Evolutionary conservation across 345 rosid genomes (phyloP), one percentile per base, ranked within the genome.

Genomic region (Firmiana major): DNA sequence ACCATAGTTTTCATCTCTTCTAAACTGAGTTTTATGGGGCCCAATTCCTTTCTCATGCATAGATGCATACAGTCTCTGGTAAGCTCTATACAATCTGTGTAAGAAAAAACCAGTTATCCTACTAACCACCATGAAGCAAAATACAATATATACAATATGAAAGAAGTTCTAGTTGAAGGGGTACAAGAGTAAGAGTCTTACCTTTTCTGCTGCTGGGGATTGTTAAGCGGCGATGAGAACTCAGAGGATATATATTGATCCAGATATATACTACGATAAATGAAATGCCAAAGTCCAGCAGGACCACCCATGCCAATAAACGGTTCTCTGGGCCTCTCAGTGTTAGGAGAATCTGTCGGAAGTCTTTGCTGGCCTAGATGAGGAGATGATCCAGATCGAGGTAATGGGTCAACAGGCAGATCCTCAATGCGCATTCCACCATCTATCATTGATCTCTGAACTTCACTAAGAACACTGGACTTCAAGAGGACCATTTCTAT

Each of bases 361-460:
- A 49, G 80, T 63, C 78, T 86, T 68, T 75, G 84, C 15, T 87
- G 86, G 66, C 90, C 86, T 59, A 87, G 59, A 77, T 71, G 86
- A 73, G 85, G 79, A 57, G 86, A 76, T 77, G 89, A 83, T 71
- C 86, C 87, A 76, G 84, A 75, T 55, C 83, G 92, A 63, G 89
- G 89, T 64, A 85, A 65, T 26, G 85, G 86, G 81, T 88, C 94
- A 67, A 85, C 79, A 60, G 90, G 90, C 79, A 95, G 73, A 86
- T 95, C 97, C 84, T 95, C 98, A 77, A 95, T 90, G 63, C 82
- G 93, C 93, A 95, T 84, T 60, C 97, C 99, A 79, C 99, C 99
- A 80, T 95, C 99, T 54, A 86, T 74, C 70, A 89, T 80, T 81
- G 99, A 93, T 80, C 98, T 90, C 84, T 92, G 98, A 76, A 89